These are phyloP conservation scores for Kuraishia capsulata DNA, from an alignment of 805 yeast genomes.

Conservation along the genomic window DNA sequence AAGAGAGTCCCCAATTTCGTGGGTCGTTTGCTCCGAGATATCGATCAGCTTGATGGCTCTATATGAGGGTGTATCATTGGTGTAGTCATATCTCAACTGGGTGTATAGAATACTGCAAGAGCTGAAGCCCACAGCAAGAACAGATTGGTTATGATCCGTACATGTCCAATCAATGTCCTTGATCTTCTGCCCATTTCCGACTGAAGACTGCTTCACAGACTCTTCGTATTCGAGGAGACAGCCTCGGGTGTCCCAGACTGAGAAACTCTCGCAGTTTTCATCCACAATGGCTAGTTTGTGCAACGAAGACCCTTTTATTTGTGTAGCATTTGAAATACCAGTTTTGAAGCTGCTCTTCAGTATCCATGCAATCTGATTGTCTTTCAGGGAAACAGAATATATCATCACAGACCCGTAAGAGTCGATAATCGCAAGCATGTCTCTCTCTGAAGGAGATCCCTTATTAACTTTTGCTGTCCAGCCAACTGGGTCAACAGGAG, in stretches of 20 bases:
- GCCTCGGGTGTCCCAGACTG: slow-evolving; percentile 74
- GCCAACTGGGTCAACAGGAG: slow-evolving; percentile 64
- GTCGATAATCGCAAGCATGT: slow-evolving; percentile 53
- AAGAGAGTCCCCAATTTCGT: slow-evolving; percentile 77
- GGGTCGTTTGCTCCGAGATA: slow-evolving; percentile 63
- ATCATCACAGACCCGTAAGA: slow-evolving; percentile 36
- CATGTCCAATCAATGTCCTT: slow-evolving; percentile 86
- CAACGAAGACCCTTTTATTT: slow-evolving; percentile 66
- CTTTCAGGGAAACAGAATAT: slow-evolving; percentile 30
- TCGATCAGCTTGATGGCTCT: slow-evolving; percentile 67
- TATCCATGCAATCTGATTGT: slow-evolving; percentile 37
- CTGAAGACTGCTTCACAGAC: slow-evolving; percentile 17
- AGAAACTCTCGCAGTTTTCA: slow-evolving; percentile 35
- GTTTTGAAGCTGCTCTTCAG: slow-evolving; percentile 43
- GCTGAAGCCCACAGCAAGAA: slow-evolving; percentile 73
- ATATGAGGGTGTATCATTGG: slow-evolving; percentile 71
- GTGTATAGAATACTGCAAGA: slow-evolving; percentile 59
- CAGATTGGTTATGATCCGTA: slow-evolving; percentile 53
- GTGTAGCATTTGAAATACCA: slow-evolving; percentile 39
- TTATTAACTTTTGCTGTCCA: slow-evolving; percentile 26
- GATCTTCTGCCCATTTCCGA: slow-evolving; percentile 21
- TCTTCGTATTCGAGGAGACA: slow-evolving; percentile 60
- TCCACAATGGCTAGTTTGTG: slow-evolving; percentile 72
- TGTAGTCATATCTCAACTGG: slow-evolving; percentile 82
- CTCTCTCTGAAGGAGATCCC: slow-evolving; percentile 18